Evolutionary conservation across 306 rosid species (phyloP), one percentile per base, ranked within the genome.

Genomic region (Acacia crassicarpa): DNA sequence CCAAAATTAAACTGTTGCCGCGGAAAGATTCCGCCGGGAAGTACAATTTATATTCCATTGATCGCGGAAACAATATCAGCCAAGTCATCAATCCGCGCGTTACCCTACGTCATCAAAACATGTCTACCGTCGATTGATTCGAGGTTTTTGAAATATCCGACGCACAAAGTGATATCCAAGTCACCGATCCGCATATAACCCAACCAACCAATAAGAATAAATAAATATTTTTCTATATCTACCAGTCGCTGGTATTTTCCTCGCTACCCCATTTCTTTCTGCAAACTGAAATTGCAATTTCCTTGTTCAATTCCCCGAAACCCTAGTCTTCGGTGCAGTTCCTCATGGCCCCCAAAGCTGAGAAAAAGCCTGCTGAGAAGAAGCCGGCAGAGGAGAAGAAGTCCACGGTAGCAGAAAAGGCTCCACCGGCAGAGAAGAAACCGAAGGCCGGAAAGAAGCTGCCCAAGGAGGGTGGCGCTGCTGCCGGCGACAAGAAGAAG

Each of bases 371-470:
- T 2, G 86, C 86, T 1, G 84, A 81, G 67, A 81, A 84, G 82
- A 84, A 84, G 48, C 91, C 91, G 0, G 89, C 86, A 0, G 91
- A 88, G 68, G 88, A 87, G 83, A 87, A 82, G 84, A 88, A 88
- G 46, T 30, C 89, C 0, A 58, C 89, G 1, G 88, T 77, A 14
- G 91, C 89, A 0, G 91, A 88, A 74, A 88, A 88, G 44, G 89
- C 91, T 6, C 91, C 89, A 1, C 91, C 89, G 9, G 91, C 88
- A 0, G 91, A 88, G 86, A 88, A 88, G 86, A 88, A 88, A 67
- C 91, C 91, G 1, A 88, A 85, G 83, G 87, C 89, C 59, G 91
- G 91, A 0, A 88, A 88, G 86, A 88, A 88, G 85, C 83, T 88
- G 0, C 91, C 91, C 0, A 88, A 88, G 82, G 91, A 88, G 2